These are phyloP conservation scores for Bidens hawaiensis DNA, from an alignment of 140 eudicot species.

Conservation along the genomic window DNA sequence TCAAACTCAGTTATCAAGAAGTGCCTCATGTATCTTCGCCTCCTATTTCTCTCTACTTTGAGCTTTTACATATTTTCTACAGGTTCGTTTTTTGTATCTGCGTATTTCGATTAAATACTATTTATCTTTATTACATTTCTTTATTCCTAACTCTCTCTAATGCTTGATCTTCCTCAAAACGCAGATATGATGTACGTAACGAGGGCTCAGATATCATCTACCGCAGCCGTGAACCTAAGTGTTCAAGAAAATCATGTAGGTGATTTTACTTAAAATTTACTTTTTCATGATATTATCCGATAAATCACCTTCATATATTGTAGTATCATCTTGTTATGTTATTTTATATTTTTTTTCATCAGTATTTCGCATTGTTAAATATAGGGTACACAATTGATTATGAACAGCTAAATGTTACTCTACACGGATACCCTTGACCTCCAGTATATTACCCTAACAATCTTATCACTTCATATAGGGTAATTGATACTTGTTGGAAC, in stretches of 20 bases:
- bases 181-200: conserved; percentile 13
- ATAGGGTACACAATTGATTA: not conserved
- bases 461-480: not conserved
- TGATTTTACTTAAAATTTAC: not conserved
- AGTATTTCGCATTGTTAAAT: not conserved
- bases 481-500: not conserved
- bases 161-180: not conserved
- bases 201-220: conserved; percentile 23
- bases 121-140: not conserved
- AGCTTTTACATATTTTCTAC: conserved; percentile 12
- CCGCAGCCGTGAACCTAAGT: conserved; percentile 2
- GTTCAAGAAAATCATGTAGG: conserved; percentile 17
- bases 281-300: not conserved
- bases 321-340: not conserved
- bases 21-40: conserved; percentile 23
- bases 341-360: not conserved
- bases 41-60: conserved; percentile 25
- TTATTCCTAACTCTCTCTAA: not conserved
- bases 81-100: conserved; percentile 16
- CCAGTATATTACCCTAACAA: no score
- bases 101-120: not conserved
- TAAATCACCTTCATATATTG: not conserved
- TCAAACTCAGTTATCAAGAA: conserved; percentile 6
- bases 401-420: no score
- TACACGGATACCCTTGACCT: no score